Base-by-base conservation (phyloP, 2,329 filamentous ascomycete genomes). In the Aspergillus costaricaensis region DNA sequence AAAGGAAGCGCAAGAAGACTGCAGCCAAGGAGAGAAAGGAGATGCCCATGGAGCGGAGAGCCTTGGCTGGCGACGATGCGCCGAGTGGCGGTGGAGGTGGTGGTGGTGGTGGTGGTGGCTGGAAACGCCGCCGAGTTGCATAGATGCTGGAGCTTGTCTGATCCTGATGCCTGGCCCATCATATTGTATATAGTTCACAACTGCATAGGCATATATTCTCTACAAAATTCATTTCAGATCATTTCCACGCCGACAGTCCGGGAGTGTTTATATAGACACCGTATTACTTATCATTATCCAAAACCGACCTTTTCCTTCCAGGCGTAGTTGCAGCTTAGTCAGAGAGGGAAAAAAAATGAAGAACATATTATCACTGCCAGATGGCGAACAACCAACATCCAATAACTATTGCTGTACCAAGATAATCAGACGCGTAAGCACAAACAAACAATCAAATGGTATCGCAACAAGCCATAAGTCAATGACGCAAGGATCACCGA, bases 1-100 rank as follows among this genome's bases (percentile, higher is more conserved):
- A 96, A 82, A 84, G 91, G 74, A 88, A 90, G 79, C 82, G 92
- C 77, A 97, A 96, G 88, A 97, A 96, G 88, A 82, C 91, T 56
- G 87, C 91, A 0, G 82, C 86, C 9, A 94, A 90, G 81, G 95
- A 98, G 83, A 90, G 90, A 81, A 96, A 87, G 80, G 84, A 87
- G 64, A 81, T 93, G 83, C 87, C 87, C 0, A 77, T 79, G 72
- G 80, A 78, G 53, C 79, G 85, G 63, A 80, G 85, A 62, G 75
- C 73, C 10, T 64, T 71, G 25, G 76, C 75, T 39, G 62, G 58
- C 59, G 64, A 65, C 55, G 62, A 53, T 52, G 60, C 63, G 23
- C 65, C 60, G 19, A 55, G 64, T 41, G 56, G 58, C 48, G 66
- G 62, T 57, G 65, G 61, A 54, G 67, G 63, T 7, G 68, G 69